Evolutionary conservation across 2,329 filamentous ascomycete genomes (phyloP), one percentile per base, ranked within the genome.

Genomic region (Aureobasidium sp.): DNA sequence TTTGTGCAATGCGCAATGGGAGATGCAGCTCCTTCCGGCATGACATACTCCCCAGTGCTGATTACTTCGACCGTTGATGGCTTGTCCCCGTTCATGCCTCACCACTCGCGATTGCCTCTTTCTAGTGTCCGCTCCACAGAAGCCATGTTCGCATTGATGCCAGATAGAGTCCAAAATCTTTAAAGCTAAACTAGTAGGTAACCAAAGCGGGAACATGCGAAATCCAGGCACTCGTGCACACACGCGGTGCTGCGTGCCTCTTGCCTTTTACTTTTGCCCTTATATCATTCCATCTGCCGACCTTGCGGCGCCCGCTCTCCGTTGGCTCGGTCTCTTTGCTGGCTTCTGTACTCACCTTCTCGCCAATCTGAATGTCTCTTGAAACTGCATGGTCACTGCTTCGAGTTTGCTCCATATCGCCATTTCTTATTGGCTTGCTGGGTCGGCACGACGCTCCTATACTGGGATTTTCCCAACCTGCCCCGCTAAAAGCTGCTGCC

Each of bases 361-460:
- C 26, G 43, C 17, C 55, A 32, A 43, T 37, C 55, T 59, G 55
- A n/a, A 59, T 59, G 55, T 59, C 55, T 59, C 34, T 51, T 51
- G 57, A 60, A 60, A 51, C 46, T 60, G 24, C 41, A 15, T 60
- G 57, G 57, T 60, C 57, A 60, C 57, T 60, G 57, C 57, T 60
- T 51, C 46, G n/a, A 43, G 43, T 47, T 27, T 57, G 29, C 41
- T 43, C 44, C 57, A 60, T 51, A 50, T 60, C 46, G 34, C 44
- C 46, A 20, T 62, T 34, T 62, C 50, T 53, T 8, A 62, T 62
- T 62, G 60, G 60, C 60, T 39, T 55, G 44, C 37, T 68, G 66
- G 32, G 60, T 65, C 27, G 68, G 68, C 29, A 69, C 65, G 20
- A 67, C 63, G 47, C 66, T 68, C 63, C 65, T 65, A 46, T 69